Conservation (phyloP, 345 rosid genomes). For the Arabidopsis suecica region DNA sequence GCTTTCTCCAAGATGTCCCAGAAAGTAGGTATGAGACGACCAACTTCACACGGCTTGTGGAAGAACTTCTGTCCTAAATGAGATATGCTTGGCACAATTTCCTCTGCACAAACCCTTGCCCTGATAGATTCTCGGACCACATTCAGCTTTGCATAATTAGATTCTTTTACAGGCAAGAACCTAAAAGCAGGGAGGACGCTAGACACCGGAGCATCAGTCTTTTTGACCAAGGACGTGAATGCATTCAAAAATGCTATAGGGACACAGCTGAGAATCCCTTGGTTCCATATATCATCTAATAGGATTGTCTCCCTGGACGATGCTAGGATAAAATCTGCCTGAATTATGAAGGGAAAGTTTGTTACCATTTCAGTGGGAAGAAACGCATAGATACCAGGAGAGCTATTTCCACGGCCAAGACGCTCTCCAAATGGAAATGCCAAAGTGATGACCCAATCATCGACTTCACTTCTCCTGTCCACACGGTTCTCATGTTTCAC, state of each 20-base stretch:
- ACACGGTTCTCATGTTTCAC: constrained; percentile 59
- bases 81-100: constrained; percentile 66
- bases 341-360: constrained; percentile 67
- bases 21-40: constrained; percentile 63
- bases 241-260: constrained; percentile 67
- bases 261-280: constrained; percentile 74
- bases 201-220: constrained; percentile 56
- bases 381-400: constrained; percentile 76
- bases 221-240: constrained; percentile 59
- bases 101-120: constrained; percentile 45
- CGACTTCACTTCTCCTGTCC: constrained; percentile 69
- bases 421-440: constrained; percentile 75
- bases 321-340: constrained; percentile 69
- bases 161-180: constrained; percentile 62
- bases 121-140: constrained; percentile 53
- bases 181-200: constrained; percentile 55
- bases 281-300: constrained; percentile 71
- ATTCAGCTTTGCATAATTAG: constrained; percentile 49
- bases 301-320: constrained; percentile 79
- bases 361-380: constrained; percentile 86
- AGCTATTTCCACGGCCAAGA: constrained; percentile 50
- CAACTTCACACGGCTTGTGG: constrained; percentile 60
- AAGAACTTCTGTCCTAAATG: constrained; percentile 60
- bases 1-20: constrained; percentile 64
- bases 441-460: constrained; percentile 72